Evolutionary conservation across 2,329 filamentous ascomycete species (phyloP).

Genomic region (Sporothrix euskadiensis): DNA sequence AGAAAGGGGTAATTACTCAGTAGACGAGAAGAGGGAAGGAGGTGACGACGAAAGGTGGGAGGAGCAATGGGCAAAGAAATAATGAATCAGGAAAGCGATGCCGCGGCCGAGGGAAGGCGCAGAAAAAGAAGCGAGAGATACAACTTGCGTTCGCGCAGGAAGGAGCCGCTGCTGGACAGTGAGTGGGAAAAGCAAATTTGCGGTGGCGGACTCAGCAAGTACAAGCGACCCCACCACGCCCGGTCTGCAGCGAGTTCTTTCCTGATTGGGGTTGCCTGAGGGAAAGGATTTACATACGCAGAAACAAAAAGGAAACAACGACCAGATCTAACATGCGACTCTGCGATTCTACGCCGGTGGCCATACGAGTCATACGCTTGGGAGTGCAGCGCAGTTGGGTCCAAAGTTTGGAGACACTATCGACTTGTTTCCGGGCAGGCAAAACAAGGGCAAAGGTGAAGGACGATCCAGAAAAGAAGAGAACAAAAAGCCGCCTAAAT

Average conservation of each 20-base stretch:
- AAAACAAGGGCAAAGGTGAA: neutral
- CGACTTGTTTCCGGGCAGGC: neutral
- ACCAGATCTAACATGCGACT: neutral
- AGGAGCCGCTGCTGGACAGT: constrained; percentile 13
- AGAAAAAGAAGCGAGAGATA: neutral
- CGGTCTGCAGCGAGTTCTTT: constrained; percentile 13
- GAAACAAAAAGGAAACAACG: neutral
- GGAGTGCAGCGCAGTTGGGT: neutral
- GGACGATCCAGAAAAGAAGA: neutral
- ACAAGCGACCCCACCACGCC: constrained; percentile 10
- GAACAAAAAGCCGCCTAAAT: neutral
- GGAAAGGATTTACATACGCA: neutral
- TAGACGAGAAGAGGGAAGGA: neutral
- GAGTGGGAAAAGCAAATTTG: constrained; percentile 9
- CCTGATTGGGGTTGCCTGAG: neutral
- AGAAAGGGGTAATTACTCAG: neutral
- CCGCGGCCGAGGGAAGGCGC: neutral
- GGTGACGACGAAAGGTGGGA: neutral
- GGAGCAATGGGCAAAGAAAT: neutral
- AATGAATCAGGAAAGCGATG: neutral
- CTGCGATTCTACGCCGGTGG: neutral
- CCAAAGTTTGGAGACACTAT: neutral
- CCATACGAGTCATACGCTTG: neutral
- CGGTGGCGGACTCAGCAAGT: constrained; percentile 21
- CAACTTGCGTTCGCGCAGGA: constrained; percentile 11